phyloP scores from a whole-genome alignment of 2,329 filamentous ascomycete genomes.

The Epichloe glyceriae region DNA sequence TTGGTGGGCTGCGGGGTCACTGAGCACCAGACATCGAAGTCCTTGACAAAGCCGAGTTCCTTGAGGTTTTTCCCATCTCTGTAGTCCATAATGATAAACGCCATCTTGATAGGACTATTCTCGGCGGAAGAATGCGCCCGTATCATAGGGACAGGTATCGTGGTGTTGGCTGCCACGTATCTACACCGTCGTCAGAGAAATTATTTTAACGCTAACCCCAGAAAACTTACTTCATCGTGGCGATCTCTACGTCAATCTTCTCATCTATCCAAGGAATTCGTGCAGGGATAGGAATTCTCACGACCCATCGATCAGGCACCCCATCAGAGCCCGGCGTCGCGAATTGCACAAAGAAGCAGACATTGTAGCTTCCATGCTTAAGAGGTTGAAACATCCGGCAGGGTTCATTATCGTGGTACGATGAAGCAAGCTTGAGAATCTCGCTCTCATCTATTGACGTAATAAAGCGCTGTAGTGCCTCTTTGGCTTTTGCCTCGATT shows the following conservation, averaged over 20 bases:
- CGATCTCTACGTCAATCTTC: conserved; percentile 10
- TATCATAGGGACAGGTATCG: conserved; percentile 8
- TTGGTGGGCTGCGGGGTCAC: not conserved
- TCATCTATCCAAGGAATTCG: conserved; percentile 1
- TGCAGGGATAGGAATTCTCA: conserved; percentile 8
- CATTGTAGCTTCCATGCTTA: conserved; percentile 9
- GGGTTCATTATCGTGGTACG: conserved; percentile 7
- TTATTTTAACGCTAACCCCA: not conserved
- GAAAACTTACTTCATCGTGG: conserved; percentile 9
- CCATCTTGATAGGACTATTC: conserved; percentile 1
- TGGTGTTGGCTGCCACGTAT: conserved; percentile 7
- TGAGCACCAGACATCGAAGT: not conserved
- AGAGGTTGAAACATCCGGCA: conserved; percentile 8
- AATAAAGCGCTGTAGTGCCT: conserved; percentile 7
- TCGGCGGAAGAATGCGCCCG: conserved; percentile 4
- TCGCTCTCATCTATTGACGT: conserved; percentile 4
- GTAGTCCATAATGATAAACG: conserved; percentile 12
- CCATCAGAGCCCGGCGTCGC: not conserved
- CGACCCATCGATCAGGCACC: conserved; percentile 5
- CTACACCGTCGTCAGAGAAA: not conserved
- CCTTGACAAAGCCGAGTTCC: conserved; percentile 5
- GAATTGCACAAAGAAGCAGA: conserved; percentile 12
- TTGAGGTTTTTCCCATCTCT: conserved; percentile 7
- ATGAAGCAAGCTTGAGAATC: conserved; percentile 7
- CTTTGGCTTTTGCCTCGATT: not conserved